A percentile compares a stretch with the other conserved stretches of the same genome.
Conservation (phyloP, 768 basidiomycete species). For the Boletus rex-veris region DNA sequence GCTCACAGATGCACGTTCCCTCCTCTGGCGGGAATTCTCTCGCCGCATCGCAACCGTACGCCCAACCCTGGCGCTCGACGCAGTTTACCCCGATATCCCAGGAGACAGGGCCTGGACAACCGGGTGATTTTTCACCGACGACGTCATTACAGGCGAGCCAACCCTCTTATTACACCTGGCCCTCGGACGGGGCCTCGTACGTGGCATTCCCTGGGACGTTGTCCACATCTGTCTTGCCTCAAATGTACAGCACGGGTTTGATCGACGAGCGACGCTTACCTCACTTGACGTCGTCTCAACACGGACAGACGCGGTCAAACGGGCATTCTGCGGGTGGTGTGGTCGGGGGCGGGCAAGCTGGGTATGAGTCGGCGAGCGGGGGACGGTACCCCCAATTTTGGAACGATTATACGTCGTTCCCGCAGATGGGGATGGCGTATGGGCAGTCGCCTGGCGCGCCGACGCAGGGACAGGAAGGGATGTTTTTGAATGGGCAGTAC, state of each 20-base stretch:
- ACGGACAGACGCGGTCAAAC: slow-evolving; percentile 14
- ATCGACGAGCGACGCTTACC: slow-evolving; percentile 45
- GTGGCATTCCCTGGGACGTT: slow-evolving; percentile 44
- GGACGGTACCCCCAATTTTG: slow-evolving; percentile 51
- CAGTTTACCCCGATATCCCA: slow-evolving; percentile 13
- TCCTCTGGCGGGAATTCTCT: slow-evolving; percentile 1
- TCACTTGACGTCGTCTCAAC: slow-evolving; percentile 15
- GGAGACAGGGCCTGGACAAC: slow-evolving; percentile 6
- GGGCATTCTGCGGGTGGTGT: slow-evolving; percentile 12
- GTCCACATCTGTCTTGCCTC: slow-evolving; percentile 71
- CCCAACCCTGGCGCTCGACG: slow-evolving; percentile 30
- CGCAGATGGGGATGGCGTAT: slow-evolving; percentile 45
- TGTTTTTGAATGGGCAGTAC: slow-evolving; percentile 27
- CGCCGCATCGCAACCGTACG: slow-evolving; percentile 19
- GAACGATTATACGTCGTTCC: slow-evolving; percentile 53
- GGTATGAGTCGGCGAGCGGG: slow-evolving; percentile 20
- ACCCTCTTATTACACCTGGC: slow-evolving; percentile 46
- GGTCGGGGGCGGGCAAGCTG: slow-evolving; percentile 8
- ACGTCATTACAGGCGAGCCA: slow-evolving; percentile 9
- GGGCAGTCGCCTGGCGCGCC: slow-evolving; percentile 9
- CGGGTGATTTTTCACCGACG: slow-evolving; percentile 8
- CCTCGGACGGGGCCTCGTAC: slow-evolving; percentile 29
- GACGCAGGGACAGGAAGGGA: slow-evolving; percentile 17
- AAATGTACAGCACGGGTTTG: slow-evolving; percentile 71
- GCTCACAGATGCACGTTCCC: slow-evolving; percentile 16